Conservation (phyloP, 768 basidiomycete species). For the Brasilioporus rufonigricans region DNA sequence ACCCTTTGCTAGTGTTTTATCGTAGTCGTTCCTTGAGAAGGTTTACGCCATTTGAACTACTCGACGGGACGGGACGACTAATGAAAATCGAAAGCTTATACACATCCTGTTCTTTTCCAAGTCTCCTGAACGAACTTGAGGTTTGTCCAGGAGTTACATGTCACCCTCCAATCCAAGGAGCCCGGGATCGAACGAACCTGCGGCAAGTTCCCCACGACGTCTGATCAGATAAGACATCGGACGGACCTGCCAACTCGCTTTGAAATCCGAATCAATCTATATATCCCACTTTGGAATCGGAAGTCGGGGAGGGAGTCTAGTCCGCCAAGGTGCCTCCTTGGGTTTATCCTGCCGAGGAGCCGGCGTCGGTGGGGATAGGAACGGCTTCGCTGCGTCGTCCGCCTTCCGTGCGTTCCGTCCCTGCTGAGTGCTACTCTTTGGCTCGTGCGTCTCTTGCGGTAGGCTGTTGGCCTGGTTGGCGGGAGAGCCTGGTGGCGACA, state of each 20-base stretch:
- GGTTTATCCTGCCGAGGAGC: too few relatives aligned
- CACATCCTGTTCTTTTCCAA: too few relatives aligned
- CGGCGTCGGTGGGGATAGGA: not conserved
- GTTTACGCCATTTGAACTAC: too few relatives aligned
- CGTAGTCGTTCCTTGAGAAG: too few relatives aligned
- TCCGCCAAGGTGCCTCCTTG: slow-evolving; percentile 19
- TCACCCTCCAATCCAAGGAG: not conserved
- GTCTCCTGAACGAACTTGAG: too few relatives aligned
- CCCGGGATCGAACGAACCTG: not conserved
- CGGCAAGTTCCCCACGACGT: not conserved
- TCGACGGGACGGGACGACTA: too few relatives aligned
- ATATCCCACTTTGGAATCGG: slow-evolving; percentile 33
- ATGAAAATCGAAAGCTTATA: too few relatives aligned
- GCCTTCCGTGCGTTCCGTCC: not conserved
- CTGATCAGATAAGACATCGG: not conserved
- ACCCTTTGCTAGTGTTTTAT: too few relatives aligned
- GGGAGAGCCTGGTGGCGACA: slow-evolving; percentile 19
- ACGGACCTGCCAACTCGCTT: not conserved
- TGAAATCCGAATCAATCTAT: not conserved
- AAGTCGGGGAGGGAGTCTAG: slow-evolving; percentile 26
- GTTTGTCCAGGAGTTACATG: too few relatives aligned
- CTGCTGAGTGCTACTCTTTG: not conserved
- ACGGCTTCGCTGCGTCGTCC: not conserved
- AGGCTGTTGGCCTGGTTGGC: not conserved
- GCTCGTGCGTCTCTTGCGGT: slow-evolving; percentile 1